Conservation (phyloP, 768 basidiomycete genomes). For the Hirschioporus abietinus region DNA sequence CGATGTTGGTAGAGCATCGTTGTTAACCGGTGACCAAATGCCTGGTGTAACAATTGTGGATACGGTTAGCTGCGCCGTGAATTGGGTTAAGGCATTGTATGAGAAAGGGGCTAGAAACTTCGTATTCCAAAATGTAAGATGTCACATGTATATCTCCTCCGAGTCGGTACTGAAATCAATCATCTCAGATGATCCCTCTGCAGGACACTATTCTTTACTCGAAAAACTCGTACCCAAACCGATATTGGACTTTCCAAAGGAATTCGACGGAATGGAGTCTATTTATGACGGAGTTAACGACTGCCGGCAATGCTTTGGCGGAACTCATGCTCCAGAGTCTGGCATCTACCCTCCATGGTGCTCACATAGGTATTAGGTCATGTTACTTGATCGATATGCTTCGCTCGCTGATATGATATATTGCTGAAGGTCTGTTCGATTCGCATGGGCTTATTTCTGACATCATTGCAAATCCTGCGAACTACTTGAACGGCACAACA, state of each 20-base stretch:
- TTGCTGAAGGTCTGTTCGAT: slow-evolving; percentile 47
- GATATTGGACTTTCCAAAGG: slow-evolving; percentile 43
- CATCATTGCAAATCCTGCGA: slow-evolving; percentile 44
- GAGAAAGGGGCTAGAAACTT: slow-evolving; percentile 59
- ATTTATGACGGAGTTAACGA: slow-evolving; percentile 47
- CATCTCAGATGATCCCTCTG: slow-evolving; percentile 51
- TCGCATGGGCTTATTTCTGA: slow-evolving; percentile 56
- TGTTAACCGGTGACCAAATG: slow-evolving; percentile 45
- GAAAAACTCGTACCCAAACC: slow-evolving; percentile 39
- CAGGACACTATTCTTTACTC: slow-evolving; percentile 44
- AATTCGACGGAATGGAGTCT: slow-evolving; percentile 57
- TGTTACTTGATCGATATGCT: neutral
- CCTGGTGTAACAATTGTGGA: slow-evolving; percentile 50
- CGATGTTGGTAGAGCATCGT: slow-evolving; percentile 50
- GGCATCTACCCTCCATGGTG: slow-evolving; percentile 42
- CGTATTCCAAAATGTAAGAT: slow-evolving; percentile 60
- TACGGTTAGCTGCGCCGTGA: slow-evolving; percentile 50
- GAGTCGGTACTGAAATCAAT: neutral
- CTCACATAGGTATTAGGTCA: slow-evolving; percentile 48
- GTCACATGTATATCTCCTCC: neutral
- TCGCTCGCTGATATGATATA: neutral
- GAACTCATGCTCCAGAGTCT: slow-evolving; percentile 45
- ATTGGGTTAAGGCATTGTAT: slow-evolving; percentile 55
- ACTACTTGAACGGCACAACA: slow-evolving; percentile 59
- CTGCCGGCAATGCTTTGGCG: slow-evolving; percentile 47